Percentiles rank a stretch among this genome's conserved stretches.
These are phyloP conservation scores for Oropetium thomaeum DNA, from an alignment of 176 grass and related monocot genomes.

Conservation along the genomic window DNA sequence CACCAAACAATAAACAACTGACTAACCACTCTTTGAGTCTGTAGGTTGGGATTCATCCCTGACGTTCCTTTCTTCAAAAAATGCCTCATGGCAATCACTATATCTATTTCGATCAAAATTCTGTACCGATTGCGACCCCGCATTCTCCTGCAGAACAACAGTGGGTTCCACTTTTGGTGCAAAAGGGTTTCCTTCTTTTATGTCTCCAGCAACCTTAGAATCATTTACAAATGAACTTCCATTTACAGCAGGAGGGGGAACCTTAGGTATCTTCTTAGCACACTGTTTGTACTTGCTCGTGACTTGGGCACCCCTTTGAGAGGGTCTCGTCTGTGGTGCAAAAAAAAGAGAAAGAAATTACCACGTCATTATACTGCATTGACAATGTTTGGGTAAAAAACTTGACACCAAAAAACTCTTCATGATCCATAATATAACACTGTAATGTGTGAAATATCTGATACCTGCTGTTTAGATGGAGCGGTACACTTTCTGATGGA, in stretches of 20 bases:
- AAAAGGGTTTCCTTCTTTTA: background rate
- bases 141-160: background rate
- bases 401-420: background rate
- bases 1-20: background rate
- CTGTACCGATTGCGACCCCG: background rate
- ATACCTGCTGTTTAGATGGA: conserved; percentile 41
- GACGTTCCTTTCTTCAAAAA: conserved; percentile 15
- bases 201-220: conserved; percentile 17
- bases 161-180: background rate
- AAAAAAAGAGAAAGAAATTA: background rate
- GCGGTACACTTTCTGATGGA: background rate
- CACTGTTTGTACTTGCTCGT: conserved; percentile 20
- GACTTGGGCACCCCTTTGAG: conserved; percentile 12
- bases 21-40: conserved; percentile 47
- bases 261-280: conserved; percentile 26
- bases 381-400: background rate
- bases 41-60: background rate
- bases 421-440: background rate
- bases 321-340: conserved; percentile 30
- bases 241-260: background rate
- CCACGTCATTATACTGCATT: background rate
- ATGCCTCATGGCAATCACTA: conserved; percentile 25
- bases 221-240: background rate
- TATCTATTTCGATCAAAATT: conserved; percentile 24
- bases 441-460: background rate